These are phyloP conservation scores for Candida maltosa DNA, from an alignment of 805 yeast genomes.

Conservation along the genomic window DNA sequence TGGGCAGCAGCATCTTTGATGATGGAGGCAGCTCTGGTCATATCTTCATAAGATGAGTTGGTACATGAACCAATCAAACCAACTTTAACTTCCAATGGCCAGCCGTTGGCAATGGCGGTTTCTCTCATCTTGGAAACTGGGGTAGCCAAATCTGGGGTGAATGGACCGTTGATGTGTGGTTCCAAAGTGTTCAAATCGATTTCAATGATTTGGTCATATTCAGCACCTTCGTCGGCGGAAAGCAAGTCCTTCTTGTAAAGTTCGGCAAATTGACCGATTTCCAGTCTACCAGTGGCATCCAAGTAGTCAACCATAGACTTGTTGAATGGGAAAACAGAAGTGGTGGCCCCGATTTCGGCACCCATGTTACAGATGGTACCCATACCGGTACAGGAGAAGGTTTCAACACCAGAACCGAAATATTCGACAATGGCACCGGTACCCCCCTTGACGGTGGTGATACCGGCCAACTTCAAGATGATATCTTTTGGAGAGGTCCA, in stretches of 20 bases:
- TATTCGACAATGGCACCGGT: conserved; percentile 96
- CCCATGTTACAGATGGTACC: conserved; percentile 99
- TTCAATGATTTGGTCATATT: conserved; percentile 91
- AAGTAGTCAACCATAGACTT: conserved; percentile 84
- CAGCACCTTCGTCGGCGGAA: conserved; percentile 87
- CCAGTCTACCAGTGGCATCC: conserved; percentile 79
- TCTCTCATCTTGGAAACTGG: conserved; percentile 86
- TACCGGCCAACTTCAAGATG: conserved; percentile 88
- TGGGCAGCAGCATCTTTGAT: conserved; percentile 86
- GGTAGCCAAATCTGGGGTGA: conserved; percentile 96
- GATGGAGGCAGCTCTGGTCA: conserved; percentile 94
- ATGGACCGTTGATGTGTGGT: conserved; percentile 97
- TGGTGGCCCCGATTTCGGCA: conserved; percentile 98
- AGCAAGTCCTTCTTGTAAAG: conserved; percentile 61
- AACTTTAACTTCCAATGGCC: conserved; percentile 92
- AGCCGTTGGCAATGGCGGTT: conserved; percentile 76
- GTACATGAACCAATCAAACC: conserved; percentile 99
- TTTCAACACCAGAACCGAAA: conserved; percentile 91
- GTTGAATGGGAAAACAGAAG: conserved; percentile 96
- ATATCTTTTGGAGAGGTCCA: conserved; percentile 98
- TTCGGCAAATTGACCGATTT: conserved; percentile 79
- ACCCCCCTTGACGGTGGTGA: conserved; percentile 96
- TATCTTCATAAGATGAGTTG: conserved; percentile 96
- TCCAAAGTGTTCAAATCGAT: conserved; percentile 85
- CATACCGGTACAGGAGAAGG: conserved; percentile 97